These are phyloP conservation scores for Solanum bulbocastanum DNA, from an alignment of 257 asterid genomes.

Conservation along the genomic window DNA sequence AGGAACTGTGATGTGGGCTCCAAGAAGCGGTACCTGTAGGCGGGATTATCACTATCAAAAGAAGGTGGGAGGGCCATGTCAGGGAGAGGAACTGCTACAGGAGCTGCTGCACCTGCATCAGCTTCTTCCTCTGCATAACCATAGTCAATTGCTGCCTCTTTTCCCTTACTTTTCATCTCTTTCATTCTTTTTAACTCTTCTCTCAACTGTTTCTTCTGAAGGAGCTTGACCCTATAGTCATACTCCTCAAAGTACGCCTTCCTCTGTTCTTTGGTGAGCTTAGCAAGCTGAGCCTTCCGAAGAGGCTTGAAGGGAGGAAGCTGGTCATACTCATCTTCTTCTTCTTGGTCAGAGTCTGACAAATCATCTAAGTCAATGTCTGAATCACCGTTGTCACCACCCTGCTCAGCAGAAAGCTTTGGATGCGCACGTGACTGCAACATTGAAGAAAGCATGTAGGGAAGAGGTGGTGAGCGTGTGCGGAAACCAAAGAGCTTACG, in stretches of 20 bases:
- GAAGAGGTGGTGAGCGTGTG: constrained; percentile 81
- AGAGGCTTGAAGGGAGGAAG: constrained; percentile 97
- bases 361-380: constrained; percentile 84
- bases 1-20: constrained; percentile 97
- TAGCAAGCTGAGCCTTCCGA: constrained; percentile 55
- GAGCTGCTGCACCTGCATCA: constrained; percentile 77
- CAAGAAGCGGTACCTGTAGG: constrained; percentile 74
- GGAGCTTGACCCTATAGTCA: constrained; percentile 89
- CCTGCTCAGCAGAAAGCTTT: constrained; percentile 68
- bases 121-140: constrained; percentile 59
- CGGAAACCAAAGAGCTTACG: constrained; percentile 74
- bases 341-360: constrained; percentile 70
- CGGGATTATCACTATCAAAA: constrained; percentile 73
- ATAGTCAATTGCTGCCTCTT: constrained; percentile 19
- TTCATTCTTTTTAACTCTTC: constrained; percentile 78
- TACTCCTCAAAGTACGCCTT: constrained; percentile 89
- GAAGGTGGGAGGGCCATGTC: constrained; percentile 94
- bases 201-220: constrained; percentile 85
- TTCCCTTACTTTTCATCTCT: constrained; percentile 50
- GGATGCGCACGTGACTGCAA: constrained; percentile 89
- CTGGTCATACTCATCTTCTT: constrained; percentile 91
- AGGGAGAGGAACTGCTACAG: constrained; percentile 90
- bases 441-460: constrained; percentile 88
- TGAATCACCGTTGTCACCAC: constrained; percentile 68
- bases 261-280: constrained; percentile 67